Base-by-base conservation (phyloP, 2,329 filamentous ascomycete genomes). In the Cladobotryum protrusum region DNA sequence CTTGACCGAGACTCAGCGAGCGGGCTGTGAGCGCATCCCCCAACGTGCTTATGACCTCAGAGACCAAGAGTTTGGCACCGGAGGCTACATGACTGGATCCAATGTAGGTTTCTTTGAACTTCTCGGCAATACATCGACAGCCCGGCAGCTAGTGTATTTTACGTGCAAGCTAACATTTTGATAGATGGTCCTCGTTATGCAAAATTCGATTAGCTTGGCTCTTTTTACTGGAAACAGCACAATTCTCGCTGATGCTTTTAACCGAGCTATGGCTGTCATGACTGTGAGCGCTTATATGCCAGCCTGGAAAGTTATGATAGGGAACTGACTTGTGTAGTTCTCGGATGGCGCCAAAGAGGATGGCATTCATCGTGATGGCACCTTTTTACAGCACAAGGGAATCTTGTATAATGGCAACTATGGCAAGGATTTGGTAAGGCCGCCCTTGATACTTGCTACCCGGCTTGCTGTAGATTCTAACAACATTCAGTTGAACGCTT, bases 331-430 rank as follows among this genome's bases (percentile, higher is more conserved):
- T 47, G 19, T 39, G 13, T 15, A 59, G 57, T 60, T 55, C 40
- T 29, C 49, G 4, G 57, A 60, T 35, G 19, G 13, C 14, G 33
- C 54, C 6, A 47, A 39, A 18, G 43, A 49, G 32, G 58, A 60
- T 34, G 58, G 58, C 3, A 60, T 59, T n/a, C 58, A 60, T 13
- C 51, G 56, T 4, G 58, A 60, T 19, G 58, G 58, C 24, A 52
- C 57, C 9, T 60, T 60, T 29, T 49, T 60, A 2, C 58, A 60
- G 42, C 58, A 60, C 12, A n/a, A 48, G 3, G 58, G 58, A 13
- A 45, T 60, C 18, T 32, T 60, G 29, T 60, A 60, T 42, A 60
- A 59, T 35, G 58, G 58, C 24, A 60, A 60, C 47, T 60, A 60
- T 29, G 58, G 57, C 13, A 60, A 60, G 33, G 58, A 60, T 32